Evolutionary conservation across 345 rosid species (phyloP), one percentile per base, ranked within the genome.

Genomic region (Eucalyptus rudis): DNA sequence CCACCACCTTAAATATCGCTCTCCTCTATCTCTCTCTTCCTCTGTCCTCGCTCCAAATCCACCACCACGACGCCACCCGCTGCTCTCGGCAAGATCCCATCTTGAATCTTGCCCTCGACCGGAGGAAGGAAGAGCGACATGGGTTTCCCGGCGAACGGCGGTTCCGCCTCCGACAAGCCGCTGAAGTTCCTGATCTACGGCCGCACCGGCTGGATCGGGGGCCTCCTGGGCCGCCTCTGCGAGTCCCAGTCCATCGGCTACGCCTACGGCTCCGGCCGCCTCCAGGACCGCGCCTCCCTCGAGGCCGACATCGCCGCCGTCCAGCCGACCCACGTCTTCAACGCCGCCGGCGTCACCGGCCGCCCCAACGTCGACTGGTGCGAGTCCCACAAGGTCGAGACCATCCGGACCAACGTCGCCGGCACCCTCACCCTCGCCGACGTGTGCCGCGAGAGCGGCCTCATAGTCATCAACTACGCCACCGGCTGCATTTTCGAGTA

Each of bases 291-390:
- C 36, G 76, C 89, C 33, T 96, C 97, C 3, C 94, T 96, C 49
- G 89, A 95, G 91, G 91, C 95, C 87, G 98, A 97, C 89, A 62
- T 97, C 86, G 94, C 94, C 58, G 50, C 94, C 16, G 91, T 90
- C 89, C 92, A 92, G 31, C 99, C 99, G 13, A 94, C 94, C 62
- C 99, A 97, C 91, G 98, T 97, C 6, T 96, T 96, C 92, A 97
- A 96, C 93, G 99, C 99, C 16, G 99, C 97, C 86, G 99, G 99
- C 49, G 98, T 97, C 85, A 97, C 99, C 36, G 99, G 98, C 15
- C 93, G 97, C 51, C 99, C 99, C 22, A 97, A 96, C 90, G 98
- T 96, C 85, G 99, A 97, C 89, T 97, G 99, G 99, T 97, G 99
- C 87, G 99, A 97, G 86, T 92, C 96, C 50, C 98, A 96, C 81